These are phyloP conservation scores for Lactuca saligna DNA, from an alignment of 129 eudicot species.

Conservation along the genomic window DNA sequence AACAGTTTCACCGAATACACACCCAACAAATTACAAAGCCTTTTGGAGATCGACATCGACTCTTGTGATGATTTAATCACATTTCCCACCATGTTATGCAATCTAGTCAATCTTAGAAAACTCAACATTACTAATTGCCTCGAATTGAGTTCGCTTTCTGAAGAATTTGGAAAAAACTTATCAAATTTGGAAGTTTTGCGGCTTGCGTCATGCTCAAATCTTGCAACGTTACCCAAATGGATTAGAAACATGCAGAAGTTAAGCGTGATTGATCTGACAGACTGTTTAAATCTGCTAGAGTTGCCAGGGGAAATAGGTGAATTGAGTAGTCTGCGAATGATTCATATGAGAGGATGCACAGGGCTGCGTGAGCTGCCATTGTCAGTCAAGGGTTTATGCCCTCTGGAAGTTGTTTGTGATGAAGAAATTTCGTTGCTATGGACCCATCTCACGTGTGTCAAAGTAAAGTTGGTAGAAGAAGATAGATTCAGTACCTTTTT, in stretches of 20 bases:
- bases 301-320: constrained; percentile 23
- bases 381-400: constrained; percentile 13
- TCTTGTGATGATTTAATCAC: constrained; percentile 42
- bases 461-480: constrained; percentile 21
- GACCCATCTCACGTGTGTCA: not conserved
- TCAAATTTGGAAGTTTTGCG: constrained; percentile 29
- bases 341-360: constrained; percentile 28
- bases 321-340: constrained; percentile 11
- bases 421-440: constrained; percentile 22
- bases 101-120: constrained; percentile 33
- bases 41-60: constrained; percentile 42
- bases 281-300: constrained; percentile 12
- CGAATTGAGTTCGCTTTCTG: constrained; percentile 36
- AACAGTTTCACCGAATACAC: constrained; percentile 29
- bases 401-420: constrained; percentile 14
- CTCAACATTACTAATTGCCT: constrained; percentile 39
- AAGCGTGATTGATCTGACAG: constrained; percentile 12
- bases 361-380: constrained; percentile 29
- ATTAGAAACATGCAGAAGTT: constrained; percentile 20
- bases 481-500: constrained; percentile 8
- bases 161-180: constrained; percentile 13
- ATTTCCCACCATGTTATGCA: constrained; percentile 32
- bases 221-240: constrained; percentile 10
- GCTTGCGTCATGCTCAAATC: constrained; percentile 27
- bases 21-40: constrained; percentile 31